A percentile compares a stretch with the other conserved stretches of the same genome.
Evolutionary conservation across 768 basidiomycete species (phyloP).

Genomic region (Solioccasus polychromus): DNA sequence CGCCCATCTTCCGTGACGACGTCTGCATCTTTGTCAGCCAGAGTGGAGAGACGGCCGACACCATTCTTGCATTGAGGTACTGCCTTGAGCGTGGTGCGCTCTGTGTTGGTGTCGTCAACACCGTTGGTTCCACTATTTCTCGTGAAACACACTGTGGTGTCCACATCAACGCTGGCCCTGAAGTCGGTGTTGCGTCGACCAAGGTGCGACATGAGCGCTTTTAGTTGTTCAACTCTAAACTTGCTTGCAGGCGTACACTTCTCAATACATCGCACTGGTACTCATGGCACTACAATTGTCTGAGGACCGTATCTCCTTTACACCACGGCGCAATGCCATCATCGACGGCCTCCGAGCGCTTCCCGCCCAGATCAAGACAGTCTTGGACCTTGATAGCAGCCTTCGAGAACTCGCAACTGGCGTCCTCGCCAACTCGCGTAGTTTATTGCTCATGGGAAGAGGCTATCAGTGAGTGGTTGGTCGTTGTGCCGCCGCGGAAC

Average conservation of each 20-base stretch:
- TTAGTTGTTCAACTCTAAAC: neutral
- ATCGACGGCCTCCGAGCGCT: constrained; percentile 91
- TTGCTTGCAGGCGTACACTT: constrained; percentile 80
- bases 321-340: constrained; percentile 86
- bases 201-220: constrained; percentile 51
- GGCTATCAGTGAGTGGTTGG: constrained; percentile 81
- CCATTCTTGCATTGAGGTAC: constrained; percentile 93
- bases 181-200: constrained; percentile 98
- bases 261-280: constrained; percentile 95
- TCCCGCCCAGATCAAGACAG: constrained; percentile 82
- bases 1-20: constrained; percentile 99
- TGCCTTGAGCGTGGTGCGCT: constrained; percentile 96
- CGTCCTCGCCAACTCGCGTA: constrained; percentile 74
- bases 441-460: constrained; percentile 93
- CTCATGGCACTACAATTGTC: constrained; percentile 99
- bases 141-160: constrained; percentile 99
- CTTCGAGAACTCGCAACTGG: constrained; percentile 84
- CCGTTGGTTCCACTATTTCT: constrained; percentile 95
- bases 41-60: constrained; percentile 98
- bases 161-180: constrained; percentile 98
- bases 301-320: constrained; percentile 94
- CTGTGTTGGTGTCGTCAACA: constrained; percentile 97
- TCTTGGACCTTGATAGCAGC: constrained; percentile 73
- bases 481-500: no score
- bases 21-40: constrained; percentile 95